Percentiles rank a stretch among this genome's conserved stretches.
Evolutionary conservation across 495 filamentous ascomycete species (phyloP).

Genomic region (Trichoderma orchidacearum): DNA sequence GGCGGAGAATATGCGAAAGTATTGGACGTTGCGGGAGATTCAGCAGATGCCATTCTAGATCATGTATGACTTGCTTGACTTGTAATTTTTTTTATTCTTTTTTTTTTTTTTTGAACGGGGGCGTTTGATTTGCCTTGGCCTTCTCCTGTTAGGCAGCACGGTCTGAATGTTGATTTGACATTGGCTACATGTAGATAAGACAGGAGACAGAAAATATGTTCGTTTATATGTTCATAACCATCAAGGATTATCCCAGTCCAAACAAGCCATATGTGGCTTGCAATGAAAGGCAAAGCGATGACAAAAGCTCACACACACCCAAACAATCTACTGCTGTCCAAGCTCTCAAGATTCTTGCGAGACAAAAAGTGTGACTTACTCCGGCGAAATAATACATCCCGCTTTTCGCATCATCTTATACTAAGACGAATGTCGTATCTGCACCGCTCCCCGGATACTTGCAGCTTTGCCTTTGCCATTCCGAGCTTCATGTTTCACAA

Average conservation of each 20-base stretch:
- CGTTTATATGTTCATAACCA: background rate
- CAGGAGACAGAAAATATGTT: background rate
- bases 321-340: background rate
- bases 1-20: constrained; percentile 79
- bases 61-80: background rate
- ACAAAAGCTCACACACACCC: background rate
- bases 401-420: background rate
- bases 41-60: constrained; percentile 44
- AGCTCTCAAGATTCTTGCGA: background rate
- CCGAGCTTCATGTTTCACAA: background rate
- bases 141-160: too few species aligned
- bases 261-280: too few species aligned
- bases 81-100: background rate
- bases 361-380: background rate
- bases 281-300: background rate
- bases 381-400: background rate
- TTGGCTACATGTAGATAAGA: too few species aligned
- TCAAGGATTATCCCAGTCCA: too few species aligned
- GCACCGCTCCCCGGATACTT: background rate
- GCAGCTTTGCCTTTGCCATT: background rate
- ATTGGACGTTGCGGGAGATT: constrained; percentile 72
- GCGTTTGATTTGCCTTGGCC: too few species aligned
- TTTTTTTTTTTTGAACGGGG: too few species aligned
- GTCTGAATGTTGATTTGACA: too few species aligned
- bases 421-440: background rate